Base-by-base conservation (phyloP, 331 rosid species). In the Acacia pycnantha region DNA sequence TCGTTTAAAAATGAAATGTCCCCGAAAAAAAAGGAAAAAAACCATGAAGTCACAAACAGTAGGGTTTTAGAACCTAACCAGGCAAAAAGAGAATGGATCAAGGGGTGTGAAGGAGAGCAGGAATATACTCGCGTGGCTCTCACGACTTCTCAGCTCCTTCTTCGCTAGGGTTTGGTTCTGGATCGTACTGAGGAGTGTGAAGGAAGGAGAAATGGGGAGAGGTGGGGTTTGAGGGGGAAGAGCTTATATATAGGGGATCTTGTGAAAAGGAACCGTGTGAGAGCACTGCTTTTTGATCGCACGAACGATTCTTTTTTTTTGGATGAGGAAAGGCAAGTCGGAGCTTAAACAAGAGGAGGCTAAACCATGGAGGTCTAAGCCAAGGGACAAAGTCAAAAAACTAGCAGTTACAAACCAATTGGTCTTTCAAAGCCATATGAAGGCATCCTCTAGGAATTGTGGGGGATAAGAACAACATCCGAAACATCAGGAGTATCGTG, bases 101-200 rank as follows among this genome's bases (percentile, higher is more conserved):
- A 67, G 27, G 22, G 19, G 14, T 48, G 44, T 8, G 47, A 21
- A 31, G 12, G 62, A 48, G 77, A 75, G 66, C 15, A 35, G 5
- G 44, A 54, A 47, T 58, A 31, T 4, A 21, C 22, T n/a, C 22
- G 58, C 11, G 44, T 27, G 9, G 71, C 75, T 61, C 26, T 74
- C 27, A 77, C 71, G 66, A 43, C 78, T 73, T 73, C 70, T 81
- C 73, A 15, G 81, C 80, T 75, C 73, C 73, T 80, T 50, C 81
- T 48, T 77, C 18, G 85, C 81, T 81, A 86, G 91, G 91, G 89
- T 86, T 88, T 81, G 86, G 65, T 8, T 33, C 65, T 51, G 79
- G 88, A 78, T 70, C 85, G 40, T 46, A 78, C 81, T 81, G 84
- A 81, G 43, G 84, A 73, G 78, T 16, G 85, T 67, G 83, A 56